Conservation (phyloP, 345 rosid species). For the Lenwebbia sp. region DNA sequence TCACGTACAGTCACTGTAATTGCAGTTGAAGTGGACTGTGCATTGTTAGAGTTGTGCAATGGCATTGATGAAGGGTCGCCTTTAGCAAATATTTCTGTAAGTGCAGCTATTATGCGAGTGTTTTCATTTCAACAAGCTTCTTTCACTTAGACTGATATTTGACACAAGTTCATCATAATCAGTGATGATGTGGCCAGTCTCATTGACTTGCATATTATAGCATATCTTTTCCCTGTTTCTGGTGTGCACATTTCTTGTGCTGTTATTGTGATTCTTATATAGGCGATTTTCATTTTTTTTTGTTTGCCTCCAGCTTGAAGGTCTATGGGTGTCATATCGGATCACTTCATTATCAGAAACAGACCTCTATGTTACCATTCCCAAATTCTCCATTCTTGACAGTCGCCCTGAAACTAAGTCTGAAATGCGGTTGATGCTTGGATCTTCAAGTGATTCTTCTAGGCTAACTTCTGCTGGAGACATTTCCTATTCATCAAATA, state of each 20-base stretch:
- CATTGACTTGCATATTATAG: neutral
- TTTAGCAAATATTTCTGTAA: slow-evolving; percentile 82
- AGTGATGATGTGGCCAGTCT: neutral
- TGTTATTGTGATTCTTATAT: neutral
- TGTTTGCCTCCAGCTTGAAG: slow-evolving; percentile 64
- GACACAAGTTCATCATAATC: neutral
- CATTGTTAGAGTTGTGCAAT: slow-evolving; percentile 82
- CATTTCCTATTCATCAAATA: slow-evolving; percentile 33
- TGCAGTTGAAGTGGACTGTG: slow-evolving; percentile 82
- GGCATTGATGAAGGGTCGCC: slow-evolving; percentile 76
- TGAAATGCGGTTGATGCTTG: slow-evolving; percentile 99
- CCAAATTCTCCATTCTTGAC: slow-evolving; percentile 80
- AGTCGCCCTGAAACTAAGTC: slow-evolving; percentile 80
- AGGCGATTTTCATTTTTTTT: neutral
- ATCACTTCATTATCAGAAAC: slow-evolving; percentile 85
- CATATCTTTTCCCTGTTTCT: neutral
- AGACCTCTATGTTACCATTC: slow-evolving; percentile 87
- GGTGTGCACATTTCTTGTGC: neutral
- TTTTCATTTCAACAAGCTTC: neutral
- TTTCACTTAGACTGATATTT: neutral
- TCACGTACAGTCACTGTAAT: slow-evolving; percentile 76
- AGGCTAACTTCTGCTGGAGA: slow-evolving; percentile 64
- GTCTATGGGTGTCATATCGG: slow-evolving; percentile 90
- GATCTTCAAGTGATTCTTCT: slow-evolving; percentile 80
- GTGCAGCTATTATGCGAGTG: slow-evolving; percentile 6